A percentile compares a stretch with the other conserved stretches of the same genome.
Evolutionary conservation across 768 basidiomycete genomes (phyloP).

Genomic region (Xerocomellus dryophilus): DNA sequence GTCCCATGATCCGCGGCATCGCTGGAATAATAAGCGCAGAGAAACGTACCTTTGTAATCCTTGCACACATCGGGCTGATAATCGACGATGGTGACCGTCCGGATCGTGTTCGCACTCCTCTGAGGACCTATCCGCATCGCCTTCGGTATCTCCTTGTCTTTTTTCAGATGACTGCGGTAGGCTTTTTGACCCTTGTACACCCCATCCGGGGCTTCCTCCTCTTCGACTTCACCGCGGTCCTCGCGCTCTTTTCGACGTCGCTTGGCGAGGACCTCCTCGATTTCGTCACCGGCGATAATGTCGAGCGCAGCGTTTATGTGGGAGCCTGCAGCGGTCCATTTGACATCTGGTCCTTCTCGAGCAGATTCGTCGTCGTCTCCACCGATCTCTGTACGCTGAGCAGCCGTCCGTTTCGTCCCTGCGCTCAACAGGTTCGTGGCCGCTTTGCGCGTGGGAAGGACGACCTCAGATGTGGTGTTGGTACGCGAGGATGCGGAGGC

Average conservation of each 20-base stretch:
- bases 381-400: constrained; percentile 47
- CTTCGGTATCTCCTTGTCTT: constrained; percentile 80
- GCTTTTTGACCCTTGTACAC: constrained; percentile 82
- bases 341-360: constrained; percentile 56
- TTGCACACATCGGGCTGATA: constrained; percentile 99
- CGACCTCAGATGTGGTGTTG: constrained; percentile 52
- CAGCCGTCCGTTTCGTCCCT: constrained; percentile 63
- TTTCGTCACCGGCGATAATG: constrained; percentile 80
- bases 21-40: not conserved
- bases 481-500: constrained; percentile 28
- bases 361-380: constrained; percentile 45
- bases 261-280: constrained; percentile 72
- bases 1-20: constrained; percentile 14
- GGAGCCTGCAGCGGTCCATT: constrained; percentile 74
- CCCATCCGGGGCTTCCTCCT: constrained; percentile 66
- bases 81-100: constrained; percentile 92
- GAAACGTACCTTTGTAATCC: constrained; percentile 89
- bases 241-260: constrained; percentile 54
- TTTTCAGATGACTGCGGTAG: constrained; percentile 78
- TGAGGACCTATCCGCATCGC: constrained; percentile 85
- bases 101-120: constrained; percentile 73
- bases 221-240: constrained; percentile 50
- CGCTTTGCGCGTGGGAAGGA: constrained; percentile 71
- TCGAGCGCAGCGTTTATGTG: constrained; percentile 71
- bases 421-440: constrained; percentile 71